Conservation (phyloP, 208 protist species). For the Trypanosoma caninum region DNA sequence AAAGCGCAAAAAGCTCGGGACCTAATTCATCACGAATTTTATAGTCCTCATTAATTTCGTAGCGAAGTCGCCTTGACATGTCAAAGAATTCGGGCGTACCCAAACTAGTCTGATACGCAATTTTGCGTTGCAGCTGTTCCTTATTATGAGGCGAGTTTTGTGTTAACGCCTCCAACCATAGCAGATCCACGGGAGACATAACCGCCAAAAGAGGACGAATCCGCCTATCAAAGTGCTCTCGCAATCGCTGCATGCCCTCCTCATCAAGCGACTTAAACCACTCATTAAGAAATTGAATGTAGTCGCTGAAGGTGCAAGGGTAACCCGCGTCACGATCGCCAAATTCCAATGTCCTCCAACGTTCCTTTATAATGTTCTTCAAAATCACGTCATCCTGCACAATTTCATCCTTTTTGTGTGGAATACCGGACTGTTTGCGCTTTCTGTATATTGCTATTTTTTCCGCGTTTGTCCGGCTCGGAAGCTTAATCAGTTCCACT, state of each 20-base stretch:
- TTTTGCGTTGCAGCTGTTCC: slow-evolving; percentile 82
- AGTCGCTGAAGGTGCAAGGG: slow-evolving; percentile 90
- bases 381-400: slow-evolving; percentile 82
- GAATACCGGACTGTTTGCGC: slow-evolving; percentile 36
- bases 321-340: slow-evolving; percentile 85
- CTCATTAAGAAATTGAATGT: slow-evolving; percentile 93
- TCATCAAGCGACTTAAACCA: slow-evolving; percentile 93
- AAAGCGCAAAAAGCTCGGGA: slow-evolving; percentile 91
- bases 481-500: slow-evolving; percentile 86
- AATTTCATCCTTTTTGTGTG: slow-evolving; percentile 46
- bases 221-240: slow-evolving; percentile 91
- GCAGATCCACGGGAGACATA: slow-evolving; percentile 89
- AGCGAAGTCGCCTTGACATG: slow-evolving; percentile 88
- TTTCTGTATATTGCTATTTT: slow-evolving; percentile 89
- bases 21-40: slow-evolving; percentile 93
- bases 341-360: slow-evolving; percentile 91
- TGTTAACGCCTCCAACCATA: slow-evolving; percentile 90
- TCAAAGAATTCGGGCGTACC: slow-evolving; percentile 93
- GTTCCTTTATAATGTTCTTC: slow-evolving; percentile 81
- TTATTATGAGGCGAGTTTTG: slow-evolving; percentile 89
- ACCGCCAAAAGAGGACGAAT: slow-evolving; percentile 90
- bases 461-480: slow-evolving; percentile 83
- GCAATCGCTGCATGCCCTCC: slow-evolving; percentile 86
- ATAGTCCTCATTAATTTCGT: slow-evolving; percentile 94
- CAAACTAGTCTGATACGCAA: slow-evolving; percentile 89